phyloP scores from a whole-genome alignment of 2,329 filamentous ascomycete species.

The Dichotomopilus funicola region DNA sequence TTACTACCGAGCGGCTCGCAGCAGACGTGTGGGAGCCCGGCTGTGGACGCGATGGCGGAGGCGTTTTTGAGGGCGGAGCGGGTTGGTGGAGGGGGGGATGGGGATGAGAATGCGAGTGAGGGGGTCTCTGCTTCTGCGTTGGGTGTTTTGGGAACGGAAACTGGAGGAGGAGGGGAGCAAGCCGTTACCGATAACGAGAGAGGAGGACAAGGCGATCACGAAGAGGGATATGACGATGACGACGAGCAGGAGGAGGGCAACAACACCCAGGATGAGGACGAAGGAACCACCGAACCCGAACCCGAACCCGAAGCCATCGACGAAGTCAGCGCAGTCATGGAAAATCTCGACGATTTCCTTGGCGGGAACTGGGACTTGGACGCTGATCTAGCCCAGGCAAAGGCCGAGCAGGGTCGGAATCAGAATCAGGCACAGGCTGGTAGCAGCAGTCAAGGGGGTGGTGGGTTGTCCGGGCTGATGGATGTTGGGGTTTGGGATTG shows the following conservation, averaged over 20 bases:
- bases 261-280: not conserved
- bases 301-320: constrained; percentile 27
- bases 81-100: not conserved
- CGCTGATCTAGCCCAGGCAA: constrained; percentile 29
- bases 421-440: not conserved
- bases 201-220: not conserved
- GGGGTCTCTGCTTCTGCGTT: not conserved
- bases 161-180: not conserved
- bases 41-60: constrained; percentile 42
- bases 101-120: not conserved
- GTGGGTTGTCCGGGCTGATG: constrained; percentile 4
- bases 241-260: not conserved
- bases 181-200: not conserved
- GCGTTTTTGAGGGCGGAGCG: constrained; percentile 43
- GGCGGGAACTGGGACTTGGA: constrained; percentile 33
- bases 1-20: constrained; percentile 40
- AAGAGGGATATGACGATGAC: constrained; percentile 1
- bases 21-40: constrained; percentile 34
- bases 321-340: constrained; percentile 40
- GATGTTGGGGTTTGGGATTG: constrained; percentile 12
- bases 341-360: constrained; percentile 41
- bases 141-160: not conserved
- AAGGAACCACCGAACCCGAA: constrained; percentile 5
- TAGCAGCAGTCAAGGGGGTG: not conserved
- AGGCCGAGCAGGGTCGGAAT: constrained; percentile 1